Evolutionary conservation across 805 yeast species (phyloP), one percentile per base, ranked within the genome.

Genomic region (Starmerella sp.): DNA sequence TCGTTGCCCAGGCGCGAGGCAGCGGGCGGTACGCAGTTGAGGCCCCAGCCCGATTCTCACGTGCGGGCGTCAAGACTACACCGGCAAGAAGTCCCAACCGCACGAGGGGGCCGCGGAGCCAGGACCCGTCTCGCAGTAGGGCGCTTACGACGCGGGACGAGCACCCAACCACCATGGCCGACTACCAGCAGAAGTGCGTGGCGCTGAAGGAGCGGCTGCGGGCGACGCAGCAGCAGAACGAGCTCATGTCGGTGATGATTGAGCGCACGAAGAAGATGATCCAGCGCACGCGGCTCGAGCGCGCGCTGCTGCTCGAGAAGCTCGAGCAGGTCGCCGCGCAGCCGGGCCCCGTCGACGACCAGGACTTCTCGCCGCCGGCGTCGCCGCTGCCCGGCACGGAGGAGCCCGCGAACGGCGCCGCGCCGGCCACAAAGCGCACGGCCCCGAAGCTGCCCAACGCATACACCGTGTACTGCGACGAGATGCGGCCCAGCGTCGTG

Each of bases 401-500:
- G 4, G 36, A n/a, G 28, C 15, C 32, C 6, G 28, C 14, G 35
- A 15, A 14, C n/a, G 47, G 47, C 47, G 11, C 32, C 9, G 22
- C 46, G 7, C 15, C 54, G 22, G 7, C 50, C 7, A 34, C 13
- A 14, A 34, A 28, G 6, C 22, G 31, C 42, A 15, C 48, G 31
- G 48, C 52, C 5, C 48, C 41, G 10, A 54, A 55, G 49, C 53
- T 50, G 42, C 62, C 62, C 13, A 90, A 89, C 68, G 95, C 96
- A 5, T 90, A 89, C 65, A 73, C 87, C 58, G 78, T 87, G 39
- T 89, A 84, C 65, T 90, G 96, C 69, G 97, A 90, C 56, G 71
- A 78, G 71, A 95, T 87, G 65, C 86, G 86, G 68, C 95, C 86
- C 48, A 74, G 77, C 50, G 77, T 87, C 39, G 80, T 79, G 58